A percentile compares a stretch with the other conserved stretches of the same genome.
Evolutionary conservation across 176 grass and related monocot genomes (phyloP).

Genomic region (Guadua angustifolia): DNA sequence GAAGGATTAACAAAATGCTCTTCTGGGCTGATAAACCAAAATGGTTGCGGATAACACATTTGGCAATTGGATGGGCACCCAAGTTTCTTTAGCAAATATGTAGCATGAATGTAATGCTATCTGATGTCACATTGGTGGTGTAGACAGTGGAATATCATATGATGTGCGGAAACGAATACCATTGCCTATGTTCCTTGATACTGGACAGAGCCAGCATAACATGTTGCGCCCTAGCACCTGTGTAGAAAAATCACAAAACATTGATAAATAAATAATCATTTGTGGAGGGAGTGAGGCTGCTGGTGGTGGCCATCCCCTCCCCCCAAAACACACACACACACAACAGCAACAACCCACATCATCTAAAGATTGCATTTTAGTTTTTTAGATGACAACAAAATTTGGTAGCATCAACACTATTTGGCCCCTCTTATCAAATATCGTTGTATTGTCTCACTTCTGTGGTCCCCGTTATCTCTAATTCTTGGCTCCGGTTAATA

Average conservation of each 20-base stretch:
- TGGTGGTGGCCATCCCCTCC: no score
- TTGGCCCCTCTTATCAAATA: no score
- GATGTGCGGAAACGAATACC: constrained; percentile 78
- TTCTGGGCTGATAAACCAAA: not conserved
- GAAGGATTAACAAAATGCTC: not conserved
- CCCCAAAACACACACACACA: no score
- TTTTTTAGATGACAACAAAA: no score
- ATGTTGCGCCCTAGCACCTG: constrained; percentile 81
- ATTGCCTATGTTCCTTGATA: constrained; percentile 60
- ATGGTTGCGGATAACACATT: constrained; percentile 4
- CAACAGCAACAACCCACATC: no score
- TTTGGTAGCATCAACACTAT: no score
- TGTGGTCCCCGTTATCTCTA: no score
- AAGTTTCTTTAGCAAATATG: constrained; percentile 12
- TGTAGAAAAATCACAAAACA: constrained; percentile 17
- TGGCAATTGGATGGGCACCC: constrained; percentile 7
- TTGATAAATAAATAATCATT: not conserved
- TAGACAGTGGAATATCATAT: constrained; percentile 67
- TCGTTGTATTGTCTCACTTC: no score
- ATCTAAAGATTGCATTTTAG: no score
- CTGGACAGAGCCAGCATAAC: constrained; percentile 74
- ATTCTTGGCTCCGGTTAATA: no score
- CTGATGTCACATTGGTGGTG: constrained; percentile 47
- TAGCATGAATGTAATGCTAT: constrained; percentile 8
- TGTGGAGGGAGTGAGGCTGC: no score